Evolutionary conservation across 352 stramenopile species (phyloP), one percentile per base, ranked within the genome.

Genomic region (Blastocystis sp.): DNA sequence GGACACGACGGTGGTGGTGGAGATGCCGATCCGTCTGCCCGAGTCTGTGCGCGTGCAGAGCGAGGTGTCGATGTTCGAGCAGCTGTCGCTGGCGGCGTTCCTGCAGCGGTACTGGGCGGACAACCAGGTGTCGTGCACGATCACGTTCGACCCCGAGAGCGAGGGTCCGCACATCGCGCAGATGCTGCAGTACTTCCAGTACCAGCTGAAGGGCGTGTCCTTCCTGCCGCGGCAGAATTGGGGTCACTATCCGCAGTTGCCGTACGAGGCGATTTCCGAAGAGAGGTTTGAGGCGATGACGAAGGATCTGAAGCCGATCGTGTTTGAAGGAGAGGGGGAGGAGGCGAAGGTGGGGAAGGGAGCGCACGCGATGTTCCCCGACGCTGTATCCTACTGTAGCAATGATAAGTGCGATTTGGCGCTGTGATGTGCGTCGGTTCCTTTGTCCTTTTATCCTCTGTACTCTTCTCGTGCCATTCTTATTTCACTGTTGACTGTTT

Each of bases 71-170:
- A 94, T 96, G 80, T 97, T 95, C 95, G 95, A 98, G 85, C 95
- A 98, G 91, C 93, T 98, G 63, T 92, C 93, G 63, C 92, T 98
- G 35, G 94, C 95, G 29, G 94, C 94, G 33, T 98, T 98, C 80
- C 79, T 98, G 37, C 95, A 98, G 92, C 93, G 94, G 24, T 93
- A 97, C 91, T 98, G 95, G 95, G 95, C 95, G 1, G 95, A 98
- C 91, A 98, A 98, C 91, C 92, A 94, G 82, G 95, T 98, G 80
- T 97, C 94, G 90, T 98, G 94, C 90, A 98, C 95, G 0, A 94
- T 98, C 39, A 97, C 94, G 21, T 98, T 98, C 90, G 94, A 98
- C n/a, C 61, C 61, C 1, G 63, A 69, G 35, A 94, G 62, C 0
- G 95, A 98, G 90, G 94, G 93, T 1, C 59, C 90, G 1, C 92